Evolutionary conservation across 1,284 basidiomycete species (phyloP).

Genomic region (Ustilago xerochloae): DNA sequence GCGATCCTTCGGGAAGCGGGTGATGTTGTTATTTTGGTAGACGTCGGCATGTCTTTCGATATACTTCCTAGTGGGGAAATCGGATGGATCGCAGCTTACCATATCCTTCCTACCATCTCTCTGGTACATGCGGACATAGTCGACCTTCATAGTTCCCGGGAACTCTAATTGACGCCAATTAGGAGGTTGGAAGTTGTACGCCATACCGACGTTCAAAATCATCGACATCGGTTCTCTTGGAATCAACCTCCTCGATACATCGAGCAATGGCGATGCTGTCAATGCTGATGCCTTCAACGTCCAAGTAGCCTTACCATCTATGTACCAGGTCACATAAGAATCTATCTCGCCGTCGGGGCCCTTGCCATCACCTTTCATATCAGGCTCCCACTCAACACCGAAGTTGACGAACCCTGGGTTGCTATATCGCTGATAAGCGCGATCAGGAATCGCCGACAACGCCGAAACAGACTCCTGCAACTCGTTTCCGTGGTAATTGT

Average conservation of each 20-base stretch:
- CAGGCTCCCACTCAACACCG: constrained; percentile 66
- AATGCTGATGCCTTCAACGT: constrained; percentile 41
- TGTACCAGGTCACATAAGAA: constrained; percentile 53
- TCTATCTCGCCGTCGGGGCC: constrained; percentile 65
- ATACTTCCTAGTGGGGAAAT: constrained; percentile 58
- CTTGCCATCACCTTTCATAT: constrained; percentile 44
- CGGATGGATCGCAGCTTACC: constrained; percentile 49
- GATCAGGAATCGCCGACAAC: constrained; percentile 44
- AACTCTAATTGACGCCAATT: constrained; percentile 26
- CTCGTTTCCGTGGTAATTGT: constrained; percentile 56
- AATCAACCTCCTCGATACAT: constrained; percentile 49
- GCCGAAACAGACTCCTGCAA: constrained; percentile 62
- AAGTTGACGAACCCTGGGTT: constrained; percentile 36
- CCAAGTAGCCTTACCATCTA: constrained; percentile 61
- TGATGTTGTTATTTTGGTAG: constrained; percentile 62
- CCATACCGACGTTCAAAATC: constrained; percentile 56
- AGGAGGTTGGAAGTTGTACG: constrained; percentile 57
- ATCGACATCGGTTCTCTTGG: constrained; percentile 60
- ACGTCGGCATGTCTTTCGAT: constrained; percentile 51
- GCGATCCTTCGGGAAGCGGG: constrained; percentile 45
- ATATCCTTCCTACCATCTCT: constrained; percentile 21
- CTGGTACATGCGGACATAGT: constrained; percentile 60
- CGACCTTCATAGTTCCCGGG: constrained; percentile 42
- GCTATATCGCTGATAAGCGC: constrained; percentile 33
- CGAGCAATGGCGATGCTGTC: constrained; percentile 22